A percentile compares a stretch with the other conserved stretches of the same genome.
These are phyloP conservation scores for Spongospora subterranea DNA, from an alignment of 208 protist species.

Conservation along the genomic window DNA sequence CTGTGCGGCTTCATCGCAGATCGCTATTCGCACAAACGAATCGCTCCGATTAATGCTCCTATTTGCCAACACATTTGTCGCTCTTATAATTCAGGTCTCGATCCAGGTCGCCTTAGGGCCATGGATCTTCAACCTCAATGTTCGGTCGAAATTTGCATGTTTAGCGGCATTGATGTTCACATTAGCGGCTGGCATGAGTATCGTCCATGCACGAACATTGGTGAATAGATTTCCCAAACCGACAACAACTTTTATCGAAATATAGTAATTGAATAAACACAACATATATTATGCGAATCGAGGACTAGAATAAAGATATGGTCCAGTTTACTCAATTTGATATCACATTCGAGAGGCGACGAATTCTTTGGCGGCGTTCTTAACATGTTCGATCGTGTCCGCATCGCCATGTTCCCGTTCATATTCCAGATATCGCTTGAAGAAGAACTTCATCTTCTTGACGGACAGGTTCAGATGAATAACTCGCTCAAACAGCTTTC, in stretches of 20 bases:
- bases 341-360: constrained; percentile 47
- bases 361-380: constrained; percentile 55
- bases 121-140: not conserved
- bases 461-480: constrained; percentile 75
- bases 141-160: not conserved
- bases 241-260: not conserved
- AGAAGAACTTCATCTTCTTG: constrained; percentile 88
- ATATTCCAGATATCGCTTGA: constrained; percentile 93
- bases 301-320: no score
- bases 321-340: no score
- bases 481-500: constrained; percentile 78
- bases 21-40: not conserved
- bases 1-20: not conserved
- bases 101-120: not conserved
- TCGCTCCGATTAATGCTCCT: not conserved
- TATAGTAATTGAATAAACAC: not conserved
- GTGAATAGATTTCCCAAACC: not conserved
- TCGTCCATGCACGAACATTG: not conserved
- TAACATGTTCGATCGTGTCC: constrained; percentile 41
- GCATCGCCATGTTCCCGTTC: constrained; percentile 79
- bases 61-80: constrained; percentile 7
- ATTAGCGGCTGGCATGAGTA: not conserved
- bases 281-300: not conserved
- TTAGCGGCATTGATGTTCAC: not conserved
- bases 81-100: not conserved